phyloP scores from a whole-genome alignment of 768 basidiomycete genomes.

The Suillus discolor region DNA sequence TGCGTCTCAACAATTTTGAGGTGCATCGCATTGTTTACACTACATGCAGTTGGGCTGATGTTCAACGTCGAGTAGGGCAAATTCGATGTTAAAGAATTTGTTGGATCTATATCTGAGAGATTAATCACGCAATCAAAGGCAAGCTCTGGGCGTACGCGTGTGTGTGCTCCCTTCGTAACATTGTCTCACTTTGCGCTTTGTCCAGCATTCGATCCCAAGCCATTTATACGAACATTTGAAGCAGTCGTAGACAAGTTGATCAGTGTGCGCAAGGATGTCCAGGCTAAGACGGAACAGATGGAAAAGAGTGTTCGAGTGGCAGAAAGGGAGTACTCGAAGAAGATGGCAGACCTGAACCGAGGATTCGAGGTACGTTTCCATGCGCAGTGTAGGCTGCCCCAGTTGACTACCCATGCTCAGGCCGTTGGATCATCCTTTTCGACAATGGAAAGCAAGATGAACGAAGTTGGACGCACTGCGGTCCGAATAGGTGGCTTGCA shows the following conservation, averaged over 20 bases:
- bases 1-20: slow-evolving; percentile 58
- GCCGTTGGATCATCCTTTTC: slow-evolving; percentile 86
- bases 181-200: slow-evolving; percentile 11
- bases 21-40: slow-evolving; percentile 30
- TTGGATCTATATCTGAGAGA: slow-evolving; percentile 84
- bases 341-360: slow-evolving; percentile 88
- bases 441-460: slow-evolving; percentile 89
- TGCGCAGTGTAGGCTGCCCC: slow-evolving; percentile 1
- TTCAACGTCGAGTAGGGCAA: slow-evolving; percentile 57
- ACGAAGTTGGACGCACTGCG: slow-evolving; percentile 91
- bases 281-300: slow-evolving; percentile 86
- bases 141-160: slow-evolving; percentile 74
- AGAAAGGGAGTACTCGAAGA: slow-evolving; percentile 92
- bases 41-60: slow-evolving; percentile 13
- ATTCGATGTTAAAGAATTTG: slow-evolving; percentile 91
- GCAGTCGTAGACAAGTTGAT: slow-evolving; percentile 88
- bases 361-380: slow-evolving; percentile 81
- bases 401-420: slow-evolving; percentile 41
- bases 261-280: slow-evolving; percentile 85
- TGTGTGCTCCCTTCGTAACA: slow-evolving; percentile 14
- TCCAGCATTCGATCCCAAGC: slow-evolving; percentile 90
- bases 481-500: slow-evolving; percentile 79
- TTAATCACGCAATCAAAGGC: slow-evolving; percentile 85
- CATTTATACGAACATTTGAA: slow-evolving; percentile 92
- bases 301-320: slow-evolving; percentile 88